phyloP scores from a whole-genome alignment of 768 basidiomycete genomes.

The Hortiboletus flavorubellus region DNA sequence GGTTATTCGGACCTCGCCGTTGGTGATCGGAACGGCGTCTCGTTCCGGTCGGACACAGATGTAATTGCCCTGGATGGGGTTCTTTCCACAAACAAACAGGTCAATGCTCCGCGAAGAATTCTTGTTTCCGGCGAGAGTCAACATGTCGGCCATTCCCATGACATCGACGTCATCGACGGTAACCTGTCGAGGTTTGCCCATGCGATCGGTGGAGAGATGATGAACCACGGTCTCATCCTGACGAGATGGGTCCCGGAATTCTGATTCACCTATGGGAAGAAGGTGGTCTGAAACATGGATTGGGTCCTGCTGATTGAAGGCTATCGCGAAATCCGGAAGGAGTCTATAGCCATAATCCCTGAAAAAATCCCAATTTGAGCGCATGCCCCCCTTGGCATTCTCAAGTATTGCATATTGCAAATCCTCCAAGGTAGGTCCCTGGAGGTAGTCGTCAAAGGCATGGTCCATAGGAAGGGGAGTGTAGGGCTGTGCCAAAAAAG shows the following conservation, averaged over 20 bases:
- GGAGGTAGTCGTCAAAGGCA: not conserved
- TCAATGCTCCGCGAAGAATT: not conserved
- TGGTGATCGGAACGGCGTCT: not conserved
- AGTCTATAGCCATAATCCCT: constrained; percentile 5
- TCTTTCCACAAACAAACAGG: not conserved
- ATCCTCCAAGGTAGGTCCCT: constrained; percentile 4
- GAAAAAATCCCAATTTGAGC: constrained; percentile 6
- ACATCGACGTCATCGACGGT: not conserved
- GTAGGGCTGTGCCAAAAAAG: not conserved
- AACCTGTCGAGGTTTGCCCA: not conserved
- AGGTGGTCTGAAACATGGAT: not conserved
- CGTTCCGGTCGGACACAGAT: not conserved
- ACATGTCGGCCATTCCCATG: constrained; percentile 3
- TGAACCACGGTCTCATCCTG: not conserved
- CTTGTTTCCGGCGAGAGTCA: not conserved
- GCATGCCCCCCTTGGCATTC: not conserved
- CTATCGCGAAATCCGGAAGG: not conserved
- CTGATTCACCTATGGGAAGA: not conserved
- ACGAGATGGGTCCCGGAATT: not conserved
- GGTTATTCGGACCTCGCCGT: not conserved
- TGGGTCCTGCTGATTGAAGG: constrained; percentile 1
- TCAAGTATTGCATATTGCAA: not conserved
- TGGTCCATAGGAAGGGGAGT: not conserved
- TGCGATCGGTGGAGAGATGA: not conserved
- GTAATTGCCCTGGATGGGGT: not conserved